phyloP scores from a whole-genome alignment of 495 filamentous ascomycete species.

The Sordaria brevicollis region DNA sequence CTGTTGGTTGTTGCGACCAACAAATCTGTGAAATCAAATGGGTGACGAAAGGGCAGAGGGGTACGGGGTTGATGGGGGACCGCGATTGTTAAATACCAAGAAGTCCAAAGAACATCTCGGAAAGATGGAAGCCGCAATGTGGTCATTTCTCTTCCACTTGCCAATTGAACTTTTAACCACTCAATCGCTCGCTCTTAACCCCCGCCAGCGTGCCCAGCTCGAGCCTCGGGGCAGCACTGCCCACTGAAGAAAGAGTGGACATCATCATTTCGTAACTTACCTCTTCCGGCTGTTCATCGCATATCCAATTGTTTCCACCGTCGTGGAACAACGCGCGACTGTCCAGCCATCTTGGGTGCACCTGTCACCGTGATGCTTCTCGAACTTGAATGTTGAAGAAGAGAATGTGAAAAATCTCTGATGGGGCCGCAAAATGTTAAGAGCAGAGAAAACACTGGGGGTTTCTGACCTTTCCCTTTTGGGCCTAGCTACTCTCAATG shows the following conservation, averaged over 20 bases:
- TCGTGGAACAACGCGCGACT: not conserved
- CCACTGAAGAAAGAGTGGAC: not conserved
- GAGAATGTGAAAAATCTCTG: not conserved
- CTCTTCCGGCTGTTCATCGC: not conserved
- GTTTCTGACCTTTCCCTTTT: not conserved
- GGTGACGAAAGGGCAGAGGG: not conserved
- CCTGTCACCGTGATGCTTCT: not conserved
- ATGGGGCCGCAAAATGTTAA: not conserved
- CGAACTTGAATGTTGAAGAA: not conserved
- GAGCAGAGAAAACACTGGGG: not conserved
- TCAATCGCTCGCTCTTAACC: not conserved
- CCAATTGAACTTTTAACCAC: not conserved
- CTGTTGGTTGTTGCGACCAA: not conserved
- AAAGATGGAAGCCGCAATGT: not conserved
- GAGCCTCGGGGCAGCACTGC: not conserved
- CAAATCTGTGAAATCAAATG: not conserved
- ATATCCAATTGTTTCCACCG: not conserved
- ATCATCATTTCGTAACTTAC: not conserved
- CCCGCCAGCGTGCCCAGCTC: not conserved
- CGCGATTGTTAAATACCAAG: not conserved
- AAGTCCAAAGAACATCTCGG: not conserved
- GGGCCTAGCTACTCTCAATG: not conserved
- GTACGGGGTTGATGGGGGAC: not conserved
- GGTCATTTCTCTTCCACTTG: not conserved
- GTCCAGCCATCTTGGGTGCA: not conserved